A percentile compares a stretch with the other conserved stretches of the same genome.
These are phyloP conservation scores for Ophiostoma ips DNA, from an alignment of 2,329 filamentous ascomycete species.

Conservation along the genomic window DNA sequence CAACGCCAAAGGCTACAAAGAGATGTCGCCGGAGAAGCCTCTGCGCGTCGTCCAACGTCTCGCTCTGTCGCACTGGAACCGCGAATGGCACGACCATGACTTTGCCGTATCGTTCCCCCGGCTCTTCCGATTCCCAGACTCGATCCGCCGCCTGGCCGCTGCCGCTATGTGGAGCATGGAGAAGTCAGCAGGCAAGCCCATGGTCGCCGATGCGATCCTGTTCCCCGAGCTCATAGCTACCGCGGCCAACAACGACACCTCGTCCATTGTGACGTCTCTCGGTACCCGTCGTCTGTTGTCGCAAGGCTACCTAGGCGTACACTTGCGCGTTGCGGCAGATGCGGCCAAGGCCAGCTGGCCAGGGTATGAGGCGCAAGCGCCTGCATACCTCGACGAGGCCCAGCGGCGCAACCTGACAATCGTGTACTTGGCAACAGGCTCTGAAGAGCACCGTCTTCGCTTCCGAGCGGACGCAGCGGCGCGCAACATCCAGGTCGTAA, in stretches of 20 bases:
- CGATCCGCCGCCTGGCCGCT: conserved; percentile 3
- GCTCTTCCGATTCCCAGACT: conserved; percentile 10
- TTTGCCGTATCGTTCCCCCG: conserved; percentile 13
- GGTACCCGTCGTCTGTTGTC: neutral
- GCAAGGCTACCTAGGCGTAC: conserved; percentile 23
- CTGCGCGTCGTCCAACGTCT: conserved; percentile 6
- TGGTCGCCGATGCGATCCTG: conserved; percentile 5
- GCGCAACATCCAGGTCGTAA: conserved; percentile 19
- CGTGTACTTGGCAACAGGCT: conserved; percentile 26
- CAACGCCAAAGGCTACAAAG: neutral
- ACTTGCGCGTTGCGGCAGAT: conserved; percentile 24
- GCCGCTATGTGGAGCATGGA: conserved; percentile 6
- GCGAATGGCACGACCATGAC: conserved; percentile 6
- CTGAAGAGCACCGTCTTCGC: conserved; percentile 17
- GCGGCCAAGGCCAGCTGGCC: conserved; percentile 21
- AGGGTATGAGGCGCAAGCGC: conserved; percentile 23
- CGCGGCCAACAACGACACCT: neutral
- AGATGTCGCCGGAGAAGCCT: conserved; percentile 9
- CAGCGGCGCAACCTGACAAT: conserved; percentile 16
- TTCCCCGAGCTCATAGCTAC: conserved; percentile 3
- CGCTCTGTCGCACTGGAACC: conserved; percentile 9
- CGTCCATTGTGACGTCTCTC: neutral
- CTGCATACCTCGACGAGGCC: conserved; percentile 24
- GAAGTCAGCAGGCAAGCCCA: neutral
- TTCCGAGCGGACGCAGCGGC: conserved; percentile 19